These are phyloP conservation scores for Rhodosporidiobolus odoratus DNA, from an alignment of 768 basidiomycete genomes.

Conservation along the genomic window DNA sequence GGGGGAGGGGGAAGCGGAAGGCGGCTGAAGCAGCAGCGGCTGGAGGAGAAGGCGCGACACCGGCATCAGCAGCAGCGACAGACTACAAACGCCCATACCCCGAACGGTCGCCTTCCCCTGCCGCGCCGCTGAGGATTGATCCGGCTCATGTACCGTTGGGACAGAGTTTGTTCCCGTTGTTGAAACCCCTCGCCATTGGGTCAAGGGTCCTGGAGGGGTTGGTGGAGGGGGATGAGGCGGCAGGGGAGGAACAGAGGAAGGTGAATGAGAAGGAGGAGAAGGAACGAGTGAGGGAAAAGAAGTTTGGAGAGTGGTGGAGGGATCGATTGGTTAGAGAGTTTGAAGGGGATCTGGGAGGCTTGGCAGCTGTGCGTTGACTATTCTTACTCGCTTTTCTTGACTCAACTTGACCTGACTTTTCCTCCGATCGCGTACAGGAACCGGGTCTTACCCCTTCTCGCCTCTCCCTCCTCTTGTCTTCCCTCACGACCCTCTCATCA, in stretches of 20 bases:
- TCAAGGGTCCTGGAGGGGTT: constrained; percentile 5
- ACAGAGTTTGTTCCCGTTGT: constrained; percentile 23
- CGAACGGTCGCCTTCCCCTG: constrained; percentile 16
- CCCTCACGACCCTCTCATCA: constrained; percentile 37
- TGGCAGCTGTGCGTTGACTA: constrained; percentile 33
- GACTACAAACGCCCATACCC: constrained; percentile 25
- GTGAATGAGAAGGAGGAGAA: not conserved
- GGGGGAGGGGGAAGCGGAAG: not conserved
- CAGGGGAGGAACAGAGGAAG: not conserved
- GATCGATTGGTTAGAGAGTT: constrained; percentile 33
- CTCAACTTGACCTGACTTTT: not conserved
- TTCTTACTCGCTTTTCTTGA: too few relatives aligned
- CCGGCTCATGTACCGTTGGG: constrained; percentile 33
- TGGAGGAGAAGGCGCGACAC: not conserved
- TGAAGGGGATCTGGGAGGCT: constrained; percentile 31
- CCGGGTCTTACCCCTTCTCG: constrained; percentile 34
- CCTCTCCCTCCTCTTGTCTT: constrained; percentile 34
- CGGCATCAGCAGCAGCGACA: not conserved
- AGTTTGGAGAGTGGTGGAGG: constrained; percentile 39
- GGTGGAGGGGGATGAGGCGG: constrained; percentile 5
- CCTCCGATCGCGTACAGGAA: constrained; percentile 11
- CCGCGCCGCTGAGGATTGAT: constrained; percentile 10
- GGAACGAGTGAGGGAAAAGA: constrained; percentile 9
- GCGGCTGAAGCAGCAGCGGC: not conserved
- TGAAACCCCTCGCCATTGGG: constrained; percentile 1